phyloP scores from a whole-genome alignment of 176 grass and related monocot genomes.

The Bromus sterilis region DNA sequence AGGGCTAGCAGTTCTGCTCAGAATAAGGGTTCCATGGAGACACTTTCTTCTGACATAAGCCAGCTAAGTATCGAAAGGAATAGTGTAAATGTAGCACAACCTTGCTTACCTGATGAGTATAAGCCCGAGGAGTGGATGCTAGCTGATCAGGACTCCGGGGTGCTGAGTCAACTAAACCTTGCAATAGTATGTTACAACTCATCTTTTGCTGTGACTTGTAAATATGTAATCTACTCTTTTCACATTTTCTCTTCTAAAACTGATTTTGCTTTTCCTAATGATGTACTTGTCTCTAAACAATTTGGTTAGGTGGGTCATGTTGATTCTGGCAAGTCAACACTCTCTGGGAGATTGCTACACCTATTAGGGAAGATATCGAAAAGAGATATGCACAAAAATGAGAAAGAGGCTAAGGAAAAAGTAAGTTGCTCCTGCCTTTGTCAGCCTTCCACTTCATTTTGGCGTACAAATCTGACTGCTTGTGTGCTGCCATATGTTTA shows the following conservation, averaged over 20 bases:
- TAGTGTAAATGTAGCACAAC: conserved; percentile 29
- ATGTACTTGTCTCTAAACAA: conserved; percentile 18
- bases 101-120: conserved; percentile 49
- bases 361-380: conserved; percentile 89
- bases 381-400: conserved; percentile 96
- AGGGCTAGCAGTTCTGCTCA: conserved; percentile 20
- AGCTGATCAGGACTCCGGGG: conserved; percentile 37
- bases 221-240: conserved; percentile 7
- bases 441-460: conserved; percentile 8
- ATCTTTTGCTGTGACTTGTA: conserved; percentile 29
- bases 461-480: neutral
- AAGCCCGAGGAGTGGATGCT: conserved; percentile 92
- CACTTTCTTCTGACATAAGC: conserved; percentile 31
- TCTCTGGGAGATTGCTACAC: conserved; percentile 90
- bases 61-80: conserved; percentile 51
- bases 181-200: conserved; percentile 70
- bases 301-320: conserved; percentile 86
- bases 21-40: conserved; percentile 26
- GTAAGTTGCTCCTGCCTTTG: conserved; percentile 20
- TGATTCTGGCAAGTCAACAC: conserved; percentile 97
- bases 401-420: conserved; percentile 93
- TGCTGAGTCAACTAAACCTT: conserved; percentile 81
- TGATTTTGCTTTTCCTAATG: conserved; percentile 13
- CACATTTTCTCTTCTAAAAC: conserved; percentile 18
- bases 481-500: conserved; percentile 10